Conservation (phyloP, 2,329 filamentous ascomycete species). For the Alternaria novae-zelandiae region DNA sequence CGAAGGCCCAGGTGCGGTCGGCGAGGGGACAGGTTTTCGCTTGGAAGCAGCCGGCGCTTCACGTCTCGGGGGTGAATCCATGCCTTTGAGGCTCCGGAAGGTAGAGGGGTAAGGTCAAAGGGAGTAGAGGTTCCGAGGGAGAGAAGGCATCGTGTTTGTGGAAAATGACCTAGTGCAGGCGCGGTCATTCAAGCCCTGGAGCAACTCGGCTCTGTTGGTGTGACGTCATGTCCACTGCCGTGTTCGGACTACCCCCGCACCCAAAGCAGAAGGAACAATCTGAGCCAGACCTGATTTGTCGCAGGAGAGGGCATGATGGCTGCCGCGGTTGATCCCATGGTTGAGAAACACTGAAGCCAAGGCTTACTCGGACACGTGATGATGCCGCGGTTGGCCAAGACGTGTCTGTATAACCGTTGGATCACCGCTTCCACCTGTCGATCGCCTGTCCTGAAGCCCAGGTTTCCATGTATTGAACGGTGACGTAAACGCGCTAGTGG, state of each 20-base stretch:
- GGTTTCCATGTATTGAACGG: neutral
- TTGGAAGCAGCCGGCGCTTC: conserved; percentile 12
- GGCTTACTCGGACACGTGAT: too few species aligned
- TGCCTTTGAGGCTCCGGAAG: conserved; percentile 2
- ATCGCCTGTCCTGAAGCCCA: neutral
- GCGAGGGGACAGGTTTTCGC: conserved; percentile 20
- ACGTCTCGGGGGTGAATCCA: conserved; percentile 13
- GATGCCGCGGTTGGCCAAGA: neutral
- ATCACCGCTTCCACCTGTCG: neutral
- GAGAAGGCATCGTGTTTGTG: conserved; percentile 6
- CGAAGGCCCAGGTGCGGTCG: conserved; percentile 2
- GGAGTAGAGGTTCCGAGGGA: neutral
- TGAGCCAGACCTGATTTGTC: neutral
- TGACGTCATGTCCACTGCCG: conserved; percentile 19
- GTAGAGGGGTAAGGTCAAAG: neutral
- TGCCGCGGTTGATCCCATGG: neutral
- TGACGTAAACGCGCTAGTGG: conserved; percentile 6
- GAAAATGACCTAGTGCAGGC: conserved; percentile 3
- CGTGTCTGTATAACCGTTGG: neutral
- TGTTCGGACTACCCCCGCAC: conserved; percentile 1
- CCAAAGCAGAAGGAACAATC: conserved; percentile 7
- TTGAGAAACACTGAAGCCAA: too few species aligned
- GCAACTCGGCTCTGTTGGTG: conserved; percentile 7
- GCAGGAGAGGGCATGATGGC: neutral
- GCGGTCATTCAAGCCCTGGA: conserved; percentile 7